Conservation (phyloP, 2,329 filamentous ascomycete species). For the Lachnellula arida region DNA sequence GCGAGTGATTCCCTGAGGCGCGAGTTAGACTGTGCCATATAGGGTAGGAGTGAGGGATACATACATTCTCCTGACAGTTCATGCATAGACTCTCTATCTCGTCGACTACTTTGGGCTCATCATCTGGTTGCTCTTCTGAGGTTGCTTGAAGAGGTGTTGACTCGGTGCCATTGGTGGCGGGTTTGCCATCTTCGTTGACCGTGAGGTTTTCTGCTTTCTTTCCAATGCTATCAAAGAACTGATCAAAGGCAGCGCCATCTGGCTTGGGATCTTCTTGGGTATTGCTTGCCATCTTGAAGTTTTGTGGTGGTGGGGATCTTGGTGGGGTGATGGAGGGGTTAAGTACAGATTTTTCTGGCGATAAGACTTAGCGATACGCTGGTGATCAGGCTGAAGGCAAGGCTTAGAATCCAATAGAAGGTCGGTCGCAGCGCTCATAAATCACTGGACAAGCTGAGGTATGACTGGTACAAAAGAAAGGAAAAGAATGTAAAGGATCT, state of each 20-base stretch:
- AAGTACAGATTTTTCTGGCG: slow-evolving; percentile 5
- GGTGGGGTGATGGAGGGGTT: slow-evolving; percentile 23
- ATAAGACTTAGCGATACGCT: not conserved
- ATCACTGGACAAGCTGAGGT: too few species aligned
- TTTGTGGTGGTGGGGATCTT: slow-evolving; percentile 4
- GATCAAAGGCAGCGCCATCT: slow-evolving; percentile 42
- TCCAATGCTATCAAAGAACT: slow-evolving; percentile 60
- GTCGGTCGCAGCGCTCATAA: not conserved
- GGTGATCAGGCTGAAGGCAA: not conserved
- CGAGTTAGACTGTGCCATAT: not conserved
- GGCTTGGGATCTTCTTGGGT: slow-evolving; percentile 36
- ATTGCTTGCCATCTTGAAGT: slow-evolving; percentile 39
- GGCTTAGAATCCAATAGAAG: not conserved
- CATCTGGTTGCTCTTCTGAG: slow-evolving; percentile 25
- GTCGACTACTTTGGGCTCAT: slow-evolving; percentile 53
- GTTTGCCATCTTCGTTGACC: slow-evolving; percentile 33
- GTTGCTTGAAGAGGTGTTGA: slow-evolving; percentile 4
- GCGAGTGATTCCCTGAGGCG: slow-evolving; percentile 67
- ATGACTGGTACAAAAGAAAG: too few species aligned
- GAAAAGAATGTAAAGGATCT: too few species aligned
- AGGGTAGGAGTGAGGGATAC: slow-evolving; percentile 13
- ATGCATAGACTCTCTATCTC: slow-evolving; percentile 78
- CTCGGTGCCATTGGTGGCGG: slow-evolving; percentile 21
- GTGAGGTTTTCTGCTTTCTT: slow-evolving; percentile 53
- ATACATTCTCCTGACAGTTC: slow-evolving; percentile 77